These are phyloP conservation scores for Pyrenophora teres DNA, from an alignment of 2,329 filamentous ascomycete species.

Conservation along the genomic window DNA sequence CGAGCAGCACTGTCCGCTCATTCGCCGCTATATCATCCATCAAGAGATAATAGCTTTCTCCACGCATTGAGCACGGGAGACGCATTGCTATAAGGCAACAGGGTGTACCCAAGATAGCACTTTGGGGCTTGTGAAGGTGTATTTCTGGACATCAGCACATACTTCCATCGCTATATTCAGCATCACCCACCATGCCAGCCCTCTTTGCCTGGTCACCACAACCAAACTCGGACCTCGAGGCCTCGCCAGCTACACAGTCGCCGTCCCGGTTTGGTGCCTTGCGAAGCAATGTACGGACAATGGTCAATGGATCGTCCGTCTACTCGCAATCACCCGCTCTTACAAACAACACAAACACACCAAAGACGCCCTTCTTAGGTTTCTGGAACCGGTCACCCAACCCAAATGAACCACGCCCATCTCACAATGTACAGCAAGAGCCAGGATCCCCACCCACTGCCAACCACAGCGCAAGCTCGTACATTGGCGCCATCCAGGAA, in stretches of 20 bases:
- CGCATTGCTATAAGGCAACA: conserved; percentile 38
- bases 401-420: conserved; percentile 23
- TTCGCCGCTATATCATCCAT: conserved; percentile 26
- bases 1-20: conserved; percentile 26
- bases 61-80: conserved; percentile 25
- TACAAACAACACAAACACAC: conserved; percentile 35
- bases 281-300: conserved; percentile 31
- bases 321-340: conserved; percentile 43
- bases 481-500: conserved; percentile 38
- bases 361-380: conserved; percentile 41
- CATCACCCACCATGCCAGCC: conserved; percentile 35
- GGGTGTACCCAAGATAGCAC: conserved; percentile 21
- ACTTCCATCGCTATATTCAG: conserved; percentile 11
- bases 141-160: conserved; percentile 16
- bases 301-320: conserved; percentile 45
- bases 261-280: conserved; percentile 28
- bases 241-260: conserved; percentile 24
- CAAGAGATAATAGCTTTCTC: conserved; percentile 21
- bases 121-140: conserved; percentile 11
- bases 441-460: conserved; percentile 38
- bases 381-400: conserved; percentile 39
- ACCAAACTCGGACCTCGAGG: conserved; percentile 36
- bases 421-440: conserved; percentile 28
- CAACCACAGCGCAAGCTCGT: conserved; percentile 45
- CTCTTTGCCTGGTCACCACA: conserved; percentile 42